A percentile compares a stretch with the other conserved stretches of the same genome.
phyloP scores from a whole-genome alignment of 371 early-diverging fungal species.

The Mucor mucedo region DNA sequence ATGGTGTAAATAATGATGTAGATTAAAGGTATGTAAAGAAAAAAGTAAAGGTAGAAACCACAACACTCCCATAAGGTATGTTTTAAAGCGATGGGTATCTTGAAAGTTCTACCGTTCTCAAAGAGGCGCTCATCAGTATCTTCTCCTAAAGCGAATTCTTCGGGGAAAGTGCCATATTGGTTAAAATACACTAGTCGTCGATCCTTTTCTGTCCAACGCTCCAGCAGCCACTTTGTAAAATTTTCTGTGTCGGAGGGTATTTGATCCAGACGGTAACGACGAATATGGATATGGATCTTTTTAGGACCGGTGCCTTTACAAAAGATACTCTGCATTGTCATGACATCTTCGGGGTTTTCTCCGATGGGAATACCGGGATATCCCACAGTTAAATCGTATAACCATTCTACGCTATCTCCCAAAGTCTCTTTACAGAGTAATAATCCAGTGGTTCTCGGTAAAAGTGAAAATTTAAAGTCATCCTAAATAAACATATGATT shows the following conservation, averaged over 20 bases:
- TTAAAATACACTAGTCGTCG: constrained; percentile 77
- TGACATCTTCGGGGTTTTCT: constrained; percentile 79
- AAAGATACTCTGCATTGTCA: constrained; percentile 73
- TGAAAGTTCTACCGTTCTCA: constrained; percentile 22
- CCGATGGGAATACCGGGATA: constrained; percentile 78
- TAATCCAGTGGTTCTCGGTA: constrained; percentile 84
- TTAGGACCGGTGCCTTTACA: constrained; percentile 71
- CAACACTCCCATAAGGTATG: constrained; percentile 26
- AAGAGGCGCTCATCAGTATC: constrained; percentile 13
- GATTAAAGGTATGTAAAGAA: constrained; percentile 26
- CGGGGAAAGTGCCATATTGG: constrained; percentile 69
- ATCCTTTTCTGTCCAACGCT: constrained; percentile 84
- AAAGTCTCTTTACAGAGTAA: constrained; percentile 66
- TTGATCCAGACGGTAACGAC: constrained; percentile 63
- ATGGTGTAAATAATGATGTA: constrained; percentile 6
- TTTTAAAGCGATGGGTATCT: constrained; percentile 20
- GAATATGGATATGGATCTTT: constrained; percentile 77
- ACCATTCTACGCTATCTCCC: constrained; percentile 64
- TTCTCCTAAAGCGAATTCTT: constrained; percentile 10
- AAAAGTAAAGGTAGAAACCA: constrained; percentile 21
- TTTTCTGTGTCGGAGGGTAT: constrained; percentile 67
- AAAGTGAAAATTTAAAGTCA: constrained; percentile 63
- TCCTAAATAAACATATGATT: constrained; percentile 32
- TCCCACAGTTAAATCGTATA: constrained; percentile 88
- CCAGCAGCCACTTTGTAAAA: constrained; percentile 77